Evolutionary conservation across 345 rosid genomes (phyloP), one percentile per base, ranked within the genome.

Genomic region (Ceriops decandra): DNA sequence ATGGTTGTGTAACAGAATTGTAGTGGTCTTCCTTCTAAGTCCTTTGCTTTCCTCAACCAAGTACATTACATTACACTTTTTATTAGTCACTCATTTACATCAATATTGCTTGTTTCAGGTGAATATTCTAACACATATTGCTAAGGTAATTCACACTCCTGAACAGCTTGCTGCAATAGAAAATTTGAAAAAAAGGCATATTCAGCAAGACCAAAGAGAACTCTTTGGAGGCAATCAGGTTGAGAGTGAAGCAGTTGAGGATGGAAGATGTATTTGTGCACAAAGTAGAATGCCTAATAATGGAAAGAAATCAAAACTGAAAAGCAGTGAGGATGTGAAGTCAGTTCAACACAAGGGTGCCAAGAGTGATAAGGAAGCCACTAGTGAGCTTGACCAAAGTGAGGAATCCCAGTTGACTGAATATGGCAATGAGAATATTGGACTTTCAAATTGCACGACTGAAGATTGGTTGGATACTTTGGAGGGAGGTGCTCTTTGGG

Each of bases 401-500:
- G 51, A 64, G n/a, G 64, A 65, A 3, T 32, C 21, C 7, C 0
- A 5, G 24, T 47, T 54, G n/a, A 19, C 7, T 26, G 60, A 57
- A 3, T 21, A 8, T 58, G 64, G 10, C 31, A 3, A 9, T 35
- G 71, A 60, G 38, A 69, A 47, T 60, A 70, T 56, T 49, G 76
- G 52, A 22, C 28, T 33, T 38, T 35, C 60, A 47, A 30, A 38
- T 69, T 56, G 59, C 19, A 17, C 33, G 66, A 26, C 63, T 69
- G 56, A 49, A 38, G 77, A 68, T 20, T 33, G 28, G 26, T 15
- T 46, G 24, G 77, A 77, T 20, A 77, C 46, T 36, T 27, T 57
- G 27, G 87, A 82, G 57, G 89, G 85, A 21, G 91, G 91, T 47
- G 96, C 97, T 59, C 69, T 87, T 7, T 90, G 96, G 95, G 89